phyloP scores from a whole-genome alignment of 805 yeast species.

The Candida taoyuanica region DNA sequence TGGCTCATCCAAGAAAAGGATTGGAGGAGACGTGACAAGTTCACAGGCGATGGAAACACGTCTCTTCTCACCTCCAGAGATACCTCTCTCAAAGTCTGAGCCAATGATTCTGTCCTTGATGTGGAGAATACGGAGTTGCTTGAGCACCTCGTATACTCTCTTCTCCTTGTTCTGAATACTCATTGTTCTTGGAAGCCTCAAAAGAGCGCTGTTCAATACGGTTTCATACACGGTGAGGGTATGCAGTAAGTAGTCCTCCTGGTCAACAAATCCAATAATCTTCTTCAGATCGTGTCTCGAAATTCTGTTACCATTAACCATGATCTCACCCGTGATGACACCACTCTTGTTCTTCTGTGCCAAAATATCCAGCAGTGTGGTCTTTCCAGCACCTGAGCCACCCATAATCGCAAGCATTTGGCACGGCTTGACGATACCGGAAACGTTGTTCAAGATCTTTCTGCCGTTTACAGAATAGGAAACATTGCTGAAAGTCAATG shows the following conservation, averaged over 20 bases:
- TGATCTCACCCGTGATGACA: conserved; percentile 55
- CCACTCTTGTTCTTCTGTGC: conserved; percentile 89
- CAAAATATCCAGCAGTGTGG: conserved; percentile 85
- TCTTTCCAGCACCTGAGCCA: conserved; percentile 98
- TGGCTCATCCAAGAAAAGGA: conserved; percentile 84
- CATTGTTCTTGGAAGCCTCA: conserved; percentile 82
- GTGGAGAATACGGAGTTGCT: conserved; percentile 76
- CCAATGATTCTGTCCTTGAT: conserved; percentile 88
- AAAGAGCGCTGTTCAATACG: conserved; percentile 83
- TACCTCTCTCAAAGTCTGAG: conserved; percentile 83
- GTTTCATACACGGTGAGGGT: conserved; percentile 96
- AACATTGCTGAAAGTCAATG: conserved; percentile 71
- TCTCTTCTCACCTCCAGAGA: conserved; percentile 89
- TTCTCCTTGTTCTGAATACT: conserved; percentile 64
- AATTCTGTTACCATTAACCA: conserved; percentile 64
- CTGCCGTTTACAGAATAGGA: conserved; percentile 52
- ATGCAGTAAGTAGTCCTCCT: conserved; percentile 85
- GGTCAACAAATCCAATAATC: conserved; percentile 92
- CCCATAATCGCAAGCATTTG: conserved; percentile 96
- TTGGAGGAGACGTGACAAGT: conserved; percentile 81
- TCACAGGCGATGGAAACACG: conserved; percentile 94
- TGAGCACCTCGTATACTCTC: conserved; percentile 78
- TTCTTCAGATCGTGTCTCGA: conserved; percentile 45
- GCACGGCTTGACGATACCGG: conserved; percentile 80
- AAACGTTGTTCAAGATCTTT: conserved; percentile 55